These are phyloP conservation scores for Albifimbria verrucaria DNA, from an alignment of 2,329 filamentous ascomycete genomes.

Conservation along the genomic window DNA sequence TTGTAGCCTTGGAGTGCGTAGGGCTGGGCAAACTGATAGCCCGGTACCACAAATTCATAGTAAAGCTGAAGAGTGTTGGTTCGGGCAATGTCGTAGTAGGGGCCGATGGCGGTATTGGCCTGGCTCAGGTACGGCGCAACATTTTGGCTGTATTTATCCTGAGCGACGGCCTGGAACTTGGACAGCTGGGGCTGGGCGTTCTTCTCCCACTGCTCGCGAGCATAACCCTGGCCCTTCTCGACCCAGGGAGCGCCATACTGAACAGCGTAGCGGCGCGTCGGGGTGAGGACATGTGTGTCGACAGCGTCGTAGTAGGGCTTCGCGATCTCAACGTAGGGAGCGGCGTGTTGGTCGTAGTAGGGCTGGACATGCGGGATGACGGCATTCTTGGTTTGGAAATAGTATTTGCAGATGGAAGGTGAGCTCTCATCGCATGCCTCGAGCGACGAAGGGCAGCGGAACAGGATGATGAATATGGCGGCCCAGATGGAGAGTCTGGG, in stretches of 20 bases:
- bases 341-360: constrained; percentile 82
- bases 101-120: constrained; percentile 53
- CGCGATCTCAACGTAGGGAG: constrained; percentile 73
- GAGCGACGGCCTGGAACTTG: constrained; percentile 58
- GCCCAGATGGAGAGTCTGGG: constrained; percentile 80
- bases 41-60: constrained; percentile 69
- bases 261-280: constrained; percentile 62
- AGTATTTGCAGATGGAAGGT: constrained; percentile 78
- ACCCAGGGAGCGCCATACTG: constrained; percentile 74
- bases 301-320: constrained; percentile 70
- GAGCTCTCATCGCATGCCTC: constrained; percentile 66
- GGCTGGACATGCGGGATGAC: constrained; percentile 75
- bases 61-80: constrained; percentile 66
- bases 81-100: constrained; percentile 68
- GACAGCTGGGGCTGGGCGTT: constrained; percentile 72
- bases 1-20: constrained; percentile 69
- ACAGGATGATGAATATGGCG: constrained; percentile 72
- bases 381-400: constrained; percentile 62
- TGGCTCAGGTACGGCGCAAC: constrained; percentile 73
- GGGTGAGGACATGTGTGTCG: constrained; percentile 64
- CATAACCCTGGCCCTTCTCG: constrained; percentile 63
- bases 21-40: constrained; percentile 71
- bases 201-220: constrained; percentile 72
- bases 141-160: constrained; percentile 64
- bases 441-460: constrained; percentile 74